Evolutionary conservation across 2,329 filamentous ascomycete species (phyloP), one percentile per base, ranked within the genome.

Genomic region (Diplodia mutila): DNA sequence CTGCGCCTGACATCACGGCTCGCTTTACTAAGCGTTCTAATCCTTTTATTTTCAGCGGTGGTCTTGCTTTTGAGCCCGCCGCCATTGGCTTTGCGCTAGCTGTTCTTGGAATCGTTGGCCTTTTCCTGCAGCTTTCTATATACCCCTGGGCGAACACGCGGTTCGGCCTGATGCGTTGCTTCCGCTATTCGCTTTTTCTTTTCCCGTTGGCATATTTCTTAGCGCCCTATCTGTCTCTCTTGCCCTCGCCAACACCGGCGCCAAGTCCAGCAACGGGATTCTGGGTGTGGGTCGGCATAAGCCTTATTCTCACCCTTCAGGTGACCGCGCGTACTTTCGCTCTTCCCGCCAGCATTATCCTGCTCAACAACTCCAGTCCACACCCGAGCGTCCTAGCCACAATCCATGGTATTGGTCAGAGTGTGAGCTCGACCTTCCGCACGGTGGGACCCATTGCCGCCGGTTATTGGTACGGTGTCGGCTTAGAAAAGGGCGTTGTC

Each of bases 81-180:
- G 85, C 87, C 2, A 90, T 95, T 37, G 92, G 92, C n/a, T 80
- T 91, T 52, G 90, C 91, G 4, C 93, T 94, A 81, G 89, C 91
- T 2, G 89, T 91, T 63, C 85, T 95, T 18, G 92, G 92, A 9
- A 79, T 87, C 59, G 88, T 94, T 52, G 92, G 92, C n/a, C 90
- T 95, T 46, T 80, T 84, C 0, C 82, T 95, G 54, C 90, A 92
- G 75, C 84, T 92, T 25, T 83, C 91, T 61, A 79, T 92, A 11
- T 94, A 94, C 74, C 91, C 91, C 1, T 79, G 80, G 34, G 80
- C 93, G 21, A 91, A 91, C 55, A 81, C 84, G 1, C 85, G 85
- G 2, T 84, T 92, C 1, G 92, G 91, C 39, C 90, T 90, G 1
- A 79, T 93, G 64, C 82, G 82, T 5, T 89, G 88, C 52, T 93